phyloP scores from a whole-genome alignment of 106 monocot species.

The Chionographis japonica region DNA sequence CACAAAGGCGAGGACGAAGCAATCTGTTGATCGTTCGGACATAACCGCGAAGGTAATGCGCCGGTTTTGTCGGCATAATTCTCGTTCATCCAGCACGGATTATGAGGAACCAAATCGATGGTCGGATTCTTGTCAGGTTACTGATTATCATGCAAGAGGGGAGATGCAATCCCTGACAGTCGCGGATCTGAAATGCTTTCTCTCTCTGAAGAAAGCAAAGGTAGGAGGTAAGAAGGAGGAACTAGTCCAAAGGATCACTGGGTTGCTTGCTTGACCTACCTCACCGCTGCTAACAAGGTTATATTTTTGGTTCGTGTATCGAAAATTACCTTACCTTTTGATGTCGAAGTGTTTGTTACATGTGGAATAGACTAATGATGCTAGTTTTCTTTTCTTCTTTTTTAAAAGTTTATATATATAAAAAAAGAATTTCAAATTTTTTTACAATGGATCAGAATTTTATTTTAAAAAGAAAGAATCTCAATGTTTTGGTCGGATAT shows the following conservation, averaged over 20 bases:
- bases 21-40: slow-evolving; percentile 22
- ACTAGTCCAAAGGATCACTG: slow-evolving; percentile 37
- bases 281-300: background rate
- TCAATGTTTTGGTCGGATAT: too few relatives aligned
- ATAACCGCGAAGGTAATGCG: slow-evolving; percentile 37
- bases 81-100: background rate
- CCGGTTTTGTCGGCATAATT: background rate
- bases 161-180: slow-evolving; percentile 66
- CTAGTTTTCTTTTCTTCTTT: too few relatives aligned
- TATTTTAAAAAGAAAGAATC: too few relatives aligned
- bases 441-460: too few relatives aligned
- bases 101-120: background rate
- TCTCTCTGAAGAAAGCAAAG: slow-evolving; percentile 55
- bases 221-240: slow-evolving; percentile 84
- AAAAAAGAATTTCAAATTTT: too few relatives aligned
- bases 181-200: slow-evolving; percentile 68
- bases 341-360: too few relatives aligned
- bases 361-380: too few relatives aligned
- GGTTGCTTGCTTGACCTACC: slow-evolving; percentile 29
- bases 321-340: too few relatives aligned
- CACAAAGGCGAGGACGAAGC: slow-evolving; percentile 31
- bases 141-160: slow-evolving; percentile 40
- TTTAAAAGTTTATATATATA: too few relatives aligned
- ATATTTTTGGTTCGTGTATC: too few relatives aligned
- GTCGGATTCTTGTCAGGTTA: slow-evolving; percentile 34